Evolutionary conservation across 2,329 filamentous ascomycete species (phyloP).

Genomic region (Beauveria pseudobassiana): DNA sequence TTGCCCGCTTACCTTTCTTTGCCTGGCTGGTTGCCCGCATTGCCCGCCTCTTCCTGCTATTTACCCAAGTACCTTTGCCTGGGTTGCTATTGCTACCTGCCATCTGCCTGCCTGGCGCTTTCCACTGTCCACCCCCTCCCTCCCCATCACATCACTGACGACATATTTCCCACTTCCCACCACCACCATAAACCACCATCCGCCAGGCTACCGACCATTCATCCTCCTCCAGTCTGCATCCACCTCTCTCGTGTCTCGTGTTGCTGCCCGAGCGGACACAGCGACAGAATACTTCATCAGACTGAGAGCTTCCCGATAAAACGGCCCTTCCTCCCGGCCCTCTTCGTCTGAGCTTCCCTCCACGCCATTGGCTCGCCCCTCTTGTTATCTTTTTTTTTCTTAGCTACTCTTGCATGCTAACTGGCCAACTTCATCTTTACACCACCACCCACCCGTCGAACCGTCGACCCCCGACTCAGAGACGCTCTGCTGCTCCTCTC

Average conservation of each 20-base stretch:
- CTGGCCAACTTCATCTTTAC: neutral
- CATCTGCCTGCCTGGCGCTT: neutral
- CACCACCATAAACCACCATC: conserved; percentile 6
- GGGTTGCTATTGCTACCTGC: neutral
- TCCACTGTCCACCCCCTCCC: conserved; percentile 9
- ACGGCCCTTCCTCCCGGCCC: neutral
- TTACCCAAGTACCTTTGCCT: neutral
- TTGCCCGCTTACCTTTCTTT: no score
- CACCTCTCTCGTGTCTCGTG: neutral
- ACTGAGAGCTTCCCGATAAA: neutral
- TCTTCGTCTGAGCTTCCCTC: neutral
- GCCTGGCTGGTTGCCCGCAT: neutral
- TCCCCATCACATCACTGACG: conserved; percentile 30
- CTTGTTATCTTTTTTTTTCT: conserved; percentile 8
- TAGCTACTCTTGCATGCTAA: neutral
- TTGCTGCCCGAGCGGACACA: conserved; percentile 6
- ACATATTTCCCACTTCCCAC: conserved; percentile 25
- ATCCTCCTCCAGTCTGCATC: conserved; percentile 3
- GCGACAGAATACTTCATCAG: neutral
- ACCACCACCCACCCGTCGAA: neutral
- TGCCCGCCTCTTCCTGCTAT: neutral
- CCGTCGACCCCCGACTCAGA: neutral
- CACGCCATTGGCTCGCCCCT: conserved; percentile 4
- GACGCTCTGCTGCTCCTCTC: neutral
- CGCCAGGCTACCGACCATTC: neutral